Percentiles rank a stretch among this genome's conserved stretches.
These are phyloP conservation scores for Yamadazyma atlantica DNA, from an alignment of 1,139 yeast genomes.

Conservation along the genomic window DNA sequence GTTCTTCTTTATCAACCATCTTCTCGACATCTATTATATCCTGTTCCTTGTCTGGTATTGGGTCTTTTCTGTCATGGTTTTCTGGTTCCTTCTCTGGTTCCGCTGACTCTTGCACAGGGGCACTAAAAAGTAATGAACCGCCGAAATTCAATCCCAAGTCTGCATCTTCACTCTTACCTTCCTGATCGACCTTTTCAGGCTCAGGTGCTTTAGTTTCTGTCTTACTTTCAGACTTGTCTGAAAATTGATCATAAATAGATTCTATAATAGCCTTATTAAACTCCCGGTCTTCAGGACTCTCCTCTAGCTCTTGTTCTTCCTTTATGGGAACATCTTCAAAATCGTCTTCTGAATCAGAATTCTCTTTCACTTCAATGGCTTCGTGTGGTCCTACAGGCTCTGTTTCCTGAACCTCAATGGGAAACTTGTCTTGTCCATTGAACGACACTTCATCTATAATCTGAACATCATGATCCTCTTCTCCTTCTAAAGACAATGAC, in stretches of 20 bases:
- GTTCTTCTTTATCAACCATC: slow-evolving; percentile 10
- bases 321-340: slow-evolving; percentile 62
- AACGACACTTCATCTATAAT: slow-evolving; percentile 12
- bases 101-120: neutral
- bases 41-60: neutral
- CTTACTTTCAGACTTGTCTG: slow-evolving; percentile 8
- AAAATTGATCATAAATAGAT: slow-evolving; percentile 36
- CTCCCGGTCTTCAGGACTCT: slow-evolving; percentile 30
- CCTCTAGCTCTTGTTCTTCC: slow-evolving; percentile 19
- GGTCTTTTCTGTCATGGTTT: neutral
- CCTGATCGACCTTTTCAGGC: slow-evolving; percentile 26
- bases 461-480: slow-evolving; percentile 39
- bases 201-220: neutral
- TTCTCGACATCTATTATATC: slow-evolving; percentile 5
- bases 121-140: slow-evolving; percentile 12
- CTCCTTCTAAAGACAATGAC: slow-evolving; percentile 62
- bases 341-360: slow-evolving; percentile 16
- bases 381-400: slow-evolving; percentile 13
- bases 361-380: slow-evolving; percentile 24
- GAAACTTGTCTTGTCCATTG: slow-evolving; percentile 5
- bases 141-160: slow-evolving; percentile 11
- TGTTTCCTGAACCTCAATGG: neutral
- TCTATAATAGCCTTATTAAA: slow-evolving; percentile 34
- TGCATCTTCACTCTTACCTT: slow-evolving; percentile 11
- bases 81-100: neutral